Evolutionary conservation across 1,284 basidiomycete genomes (phyloP), one percentile per base, ranked within the genome.

Genomic region (Malassezia dermatis): DNA sequence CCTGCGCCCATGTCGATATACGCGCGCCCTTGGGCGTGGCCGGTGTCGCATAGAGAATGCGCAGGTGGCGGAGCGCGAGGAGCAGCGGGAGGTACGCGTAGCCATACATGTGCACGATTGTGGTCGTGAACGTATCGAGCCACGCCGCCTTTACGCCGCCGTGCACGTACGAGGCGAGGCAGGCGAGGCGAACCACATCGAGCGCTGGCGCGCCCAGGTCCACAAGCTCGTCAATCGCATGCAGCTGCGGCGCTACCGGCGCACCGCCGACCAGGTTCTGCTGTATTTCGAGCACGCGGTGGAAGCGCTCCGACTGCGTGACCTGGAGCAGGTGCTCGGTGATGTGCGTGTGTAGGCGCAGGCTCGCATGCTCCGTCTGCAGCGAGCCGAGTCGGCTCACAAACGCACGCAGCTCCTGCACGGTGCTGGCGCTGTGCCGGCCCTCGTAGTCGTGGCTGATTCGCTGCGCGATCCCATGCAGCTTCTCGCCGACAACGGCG

Each of bases 51-150:
- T 28, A 49, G 31, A 83, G 78, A 34, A 96, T 80, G 0, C 83
- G 81, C 13, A 87, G 81, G 1, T 83, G 78, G 8, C 86, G 80
- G 43, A 98, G 80, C 13, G 85, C 83, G 47, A 96, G 80, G 30
- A 99, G 79, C 40, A 94, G 78, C 0, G 90, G 86, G 8, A 98
- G 78, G 67, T 86, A 81, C 69, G 88, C 81, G 76, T 93, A 96
- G 27, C 94, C 94, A 75, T 96, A 96, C 24, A 86, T 81, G 86
- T 95, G 93, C 4, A 96, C 78, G 64, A 98, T 81, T 65, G 95
- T 91, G 51, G 87, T 82, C 76, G 93, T 93, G 66, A 95, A 81
- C 56, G 81, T 84, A 61, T 98, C 94, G 15, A 96, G 78, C 4
- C 80, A 76, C 76, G 94, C 95, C 7, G 81, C 77, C 77, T 93